phyloP scores from a whole-genome alignment of 2,329 filamentous ascomycete species.

The Dendrostoma leiphaemia region DNA sequence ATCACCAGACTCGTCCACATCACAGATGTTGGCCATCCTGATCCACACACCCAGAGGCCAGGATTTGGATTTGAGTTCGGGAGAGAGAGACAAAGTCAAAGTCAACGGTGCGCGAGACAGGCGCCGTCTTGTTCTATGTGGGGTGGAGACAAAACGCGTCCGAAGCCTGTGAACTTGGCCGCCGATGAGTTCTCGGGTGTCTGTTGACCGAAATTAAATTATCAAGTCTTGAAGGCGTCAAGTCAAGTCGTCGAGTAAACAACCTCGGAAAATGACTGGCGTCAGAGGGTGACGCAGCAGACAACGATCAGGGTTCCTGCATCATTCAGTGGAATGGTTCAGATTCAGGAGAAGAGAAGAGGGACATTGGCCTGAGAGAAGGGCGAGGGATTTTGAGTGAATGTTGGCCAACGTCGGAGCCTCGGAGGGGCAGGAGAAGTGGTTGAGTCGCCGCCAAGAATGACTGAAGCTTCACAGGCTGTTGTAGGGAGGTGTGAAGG shows the following conservation, averaged over 20 bases:
- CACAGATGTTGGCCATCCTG: conserved; percentile 31
- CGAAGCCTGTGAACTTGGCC: too few relatives aligned
- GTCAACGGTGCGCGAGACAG: neutral
- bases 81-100: neutral
- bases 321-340: neutral
- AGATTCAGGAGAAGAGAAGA: neutral
- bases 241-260: too few relatives aligned
- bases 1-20: conserved; percentile 37
- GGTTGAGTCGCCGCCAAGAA: neutral
- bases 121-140: too few relatives aligned
- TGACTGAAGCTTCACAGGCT: neutral
- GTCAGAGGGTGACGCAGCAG: neutral
- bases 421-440: neutral
- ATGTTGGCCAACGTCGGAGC: neutral
- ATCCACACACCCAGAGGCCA: neutral
- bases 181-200: too few relatives aligned
- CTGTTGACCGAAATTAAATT: too few relatives aligned
- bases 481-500: neutral
- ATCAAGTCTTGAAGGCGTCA: too few relatives aligned
- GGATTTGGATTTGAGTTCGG: neutral
- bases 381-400: neutral
- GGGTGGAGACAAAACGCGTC: too few relatives aligned
- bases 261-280: too few relatives aligned
- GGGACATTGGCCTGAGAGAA: neutral
- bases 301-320: neutral